Percentiles rank a stretch among this genome's conserved stretches.
Evolutionary conservation across 2,329 filamentous ascomycete species (phyloP).

Genomic region (Byssoonygena ceratinophila): DNA sequence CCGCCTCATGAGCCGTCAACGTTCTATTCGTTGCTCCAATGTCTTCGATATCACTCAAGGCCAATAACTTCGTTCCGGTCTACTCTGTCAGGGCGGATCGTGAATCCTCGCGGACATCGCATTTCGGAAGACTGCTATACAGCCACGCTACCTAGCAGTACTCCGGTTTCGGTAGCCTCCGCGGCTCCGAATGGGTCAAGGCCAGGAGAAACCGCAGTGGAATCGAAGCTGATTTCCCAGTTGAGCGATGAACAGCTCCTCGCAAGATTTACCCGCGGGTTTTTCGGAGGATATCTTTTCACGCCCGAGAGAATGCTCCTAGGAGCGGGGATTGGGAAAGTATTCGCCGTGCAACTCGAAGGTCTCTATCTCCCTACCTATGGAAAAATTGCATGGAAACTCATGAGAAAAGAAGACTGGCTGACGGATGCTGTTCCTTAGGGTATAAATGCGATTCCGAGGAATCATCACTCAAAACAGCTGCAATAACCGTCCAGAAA

Average conservation of each 20-base stretch:
- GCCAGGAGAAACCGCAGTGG: background rate
- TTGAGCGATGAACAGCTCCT: conserved; percentile 14
- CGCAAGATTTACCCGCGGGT: conserved; percentile 13
- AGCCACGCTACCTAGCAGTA: background rate
- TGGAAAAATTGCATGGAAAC: too few species aligned
- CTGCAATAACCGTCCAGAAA: background rate
- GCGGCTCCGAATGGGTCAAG: background rate
- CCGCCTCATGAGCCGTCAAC: background rate
- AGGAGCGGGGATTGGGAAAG: background rate
- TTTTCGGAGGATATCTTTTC: conserved; percentile 14
- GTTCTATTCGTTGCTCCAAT: conserved; percentile 9
- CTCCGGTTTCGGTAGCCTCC: background rate
- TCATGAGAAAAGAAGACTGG: too few species aligned
- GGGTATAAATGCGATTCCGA: background rate
- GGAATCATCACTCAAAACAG: background rate
- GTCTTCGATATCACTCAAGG: conserved; percentile 1
- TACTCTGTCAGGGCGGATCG: background rate
- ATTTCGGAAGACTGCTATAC: conserved; percentile 12
- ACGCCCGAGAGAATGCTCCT: conserved; percentile 9
- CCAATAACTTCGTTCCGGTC: conserved; percentile 9
- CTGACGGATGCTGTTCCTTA: too few species aligned
- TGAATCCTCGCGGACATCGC: conserved; percentile 10
- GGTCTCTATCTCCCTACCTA: background rate
- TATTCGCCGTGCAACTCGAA: conserved; percentile 10
- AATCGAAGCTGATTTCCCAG: background rate